Base-by-base conservation (phyloP, 768 basidiomycete genomes). In the Suillus tomentosus region DNA sequence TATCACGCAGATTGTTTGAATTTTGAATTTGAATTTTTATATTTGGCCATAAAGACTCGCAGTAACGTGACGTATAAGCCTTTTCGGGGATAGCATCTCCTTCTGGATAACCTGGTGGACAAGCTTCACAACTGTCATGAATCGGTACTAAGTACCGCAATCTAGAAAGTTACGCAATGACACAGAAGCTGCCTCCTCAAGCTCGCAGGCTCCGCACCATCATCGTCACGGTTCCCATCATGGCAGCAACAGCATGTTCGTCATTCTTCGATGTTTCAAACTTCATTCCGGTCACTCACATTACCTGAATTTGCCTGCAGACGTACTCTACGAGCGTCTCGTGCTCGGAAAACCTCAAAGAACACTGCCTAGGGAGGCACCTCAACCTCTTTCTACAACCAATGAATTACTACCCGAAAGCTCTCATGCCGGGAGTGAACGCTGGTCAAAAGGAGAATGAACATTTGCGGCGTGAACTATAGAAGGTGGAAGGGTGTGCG, bases 241-340 rank as follows among this genome's bases (percentile, higher is more conserved):
- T 90, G 58, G 86, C 81, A 34, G 88, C 83, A 6, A 85, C 85
- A 14, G 84, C 87, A 57, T 82, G 90, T 91, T 62, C 65, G 86
- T 69, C 56, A 36, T 55, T 37, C 15, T 61, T 50, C 51, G n/a
- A 31, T 27, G 22, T 51, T 27, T 36, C 65, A 19, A 40, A 24
- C 56, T 31, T 31, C 31, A 6, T 50, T n/a, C 61, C 31, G n/a
- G 66, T 69, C 24, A 71, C 64, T 50, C 13, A 11, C 3, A 5
- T 55, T 15, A 47, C 37, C 58, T 43, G 53, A 34, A 42, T 62
- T 34, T 61, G 11, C 14, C 4, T 37, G 60, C 67, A 91, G 90
- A 84, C 54, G 84, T 91, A 56, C 73, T 90, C 65, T 91, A 89
- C 72, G 86, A 85, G 71, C 85, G 90, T 5, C 76, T 88, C 3